Conservation (phyloP, 129 eudicot genomes). For the Lonicera japonica region DNA sequence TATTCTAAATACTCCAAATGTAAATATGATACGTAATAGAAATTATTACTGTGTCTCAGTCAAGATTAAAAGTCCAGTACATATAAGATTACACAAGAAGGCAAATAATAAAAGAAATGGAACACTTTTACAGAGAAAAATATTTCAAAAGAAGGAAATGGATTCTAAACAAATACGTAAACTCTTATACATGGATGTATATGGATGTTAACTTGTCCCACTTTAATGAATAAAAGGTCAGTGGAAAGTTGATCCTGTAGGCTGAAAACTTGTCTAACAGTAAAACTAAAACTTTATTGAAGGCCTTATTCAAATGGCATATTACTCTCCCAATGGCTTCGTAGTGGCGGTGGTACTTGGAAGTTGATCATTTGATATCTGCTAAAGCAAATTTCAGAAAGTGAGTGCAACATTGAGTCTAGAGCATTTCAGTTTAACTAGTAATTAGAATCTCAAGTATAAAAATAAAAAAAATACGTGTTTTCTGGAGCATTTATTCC, state of each 20-base stretch:
- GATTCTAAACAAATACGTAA: no score
- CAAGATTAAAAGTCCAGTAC: no score
- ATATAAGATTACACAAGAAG: no score
- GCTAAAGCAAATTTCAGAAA: conserved; percentile 11
- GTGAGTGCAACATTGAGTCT: neutral
- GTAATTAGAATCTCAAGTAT: no score
- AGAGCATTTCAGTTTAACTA: neutral
- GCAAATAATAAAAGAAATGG: no score
- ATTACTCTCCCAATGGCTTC: conserved; percentile 49
- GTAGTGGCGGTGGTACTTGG: conserved; percentile 62
- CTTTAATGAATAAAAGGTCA: neutral
- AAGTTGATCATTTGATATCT: conserved; percentile 86
- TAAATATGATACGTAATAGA: no score
- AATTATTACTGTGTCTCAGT: no score
- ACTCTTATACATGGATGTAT: neutral
- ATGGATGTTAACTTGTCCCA: neutral
- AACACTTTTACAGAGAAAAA: no score
- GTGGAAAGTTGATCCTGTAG: no score
- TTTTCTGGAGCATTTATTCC: no score
- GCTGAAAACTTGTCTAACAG: neutral
- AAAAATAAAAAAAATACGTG: no score
- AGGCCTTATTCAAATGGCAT: conserved; percentile 39
- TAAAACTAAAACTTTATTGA: neutral
- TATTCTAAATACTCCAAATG: neutral
- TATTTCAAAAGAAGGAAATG: no score